A percentile compares a stretch with the other conserved stretches of the same genome.
phyloP scores from a whole-genome alignment of 2,329 filamentous ascomycete species.

The Colletotrichum sansevieriae region DNA sequence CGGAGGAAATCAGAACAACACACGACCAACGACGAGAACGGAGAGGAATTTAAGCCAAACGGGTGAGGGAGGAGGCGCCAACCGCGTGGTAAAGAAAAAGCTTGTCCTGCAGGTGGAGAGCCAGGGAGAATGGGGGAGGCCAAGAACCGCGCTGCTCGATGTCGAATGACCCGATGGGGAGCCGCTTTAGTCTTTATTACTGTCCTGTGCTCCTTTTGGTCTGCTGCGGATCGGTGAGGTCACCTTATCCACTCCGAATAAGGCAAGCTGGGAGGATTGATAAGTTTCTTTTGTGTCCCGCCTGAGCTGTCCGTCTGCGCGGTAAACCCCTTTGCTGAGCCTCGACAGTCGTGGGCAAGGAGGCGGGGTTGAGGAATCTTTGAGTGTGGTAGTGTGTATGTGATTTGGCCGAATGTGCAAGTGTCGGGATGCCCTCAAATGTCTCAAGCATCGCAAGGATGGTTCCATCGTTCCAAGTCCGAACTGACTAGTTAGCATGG shows the following conservation, averaged over 20 bases:
- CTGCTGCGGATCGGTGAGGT: neutral
- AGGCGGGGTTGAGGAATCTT: neutral
- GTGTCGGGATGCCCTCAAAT: constrained; percentile 1
- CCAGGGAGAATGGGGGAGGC: constrained; percentile 12
- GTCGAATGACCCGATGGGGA: neutral
- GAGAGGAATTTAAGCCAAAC: neutral
- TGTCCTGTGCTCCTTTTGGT: neutral
- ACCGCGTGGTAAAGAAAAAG: constrained; percentile 4
- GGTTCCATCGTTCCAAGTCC: neutral
- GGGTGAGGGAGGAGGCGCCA: neutral
- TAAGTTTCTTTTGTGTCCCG: neutral
- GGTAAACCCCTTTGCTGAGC: neutral
- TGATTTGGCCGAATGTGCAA: neutral
- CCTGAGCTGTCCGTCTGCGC: neutral
- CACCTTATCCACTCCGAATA: constrained; percentile 4
- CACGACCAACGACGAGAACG: neutral
- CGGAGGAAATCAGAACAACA: neutral
- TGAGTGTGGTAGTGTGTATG: neutral
- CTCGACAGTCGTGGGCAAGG: neutral
- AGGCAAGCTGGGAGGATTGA: neutral
- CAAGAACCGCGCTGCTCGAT: neutral
- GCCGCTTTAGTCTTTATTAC: constrained; percentile 17
- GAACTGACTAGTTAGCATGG: constrained; percentile 13
- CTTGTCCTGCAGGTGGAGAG: constrained; percentile 13
- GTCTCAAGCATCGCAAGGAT: constrained; percentile 24